Evolutionary conservation across 176 grass and related monocot species (phyloP).

Genomic region (Microstegium vimineum): DNA sequence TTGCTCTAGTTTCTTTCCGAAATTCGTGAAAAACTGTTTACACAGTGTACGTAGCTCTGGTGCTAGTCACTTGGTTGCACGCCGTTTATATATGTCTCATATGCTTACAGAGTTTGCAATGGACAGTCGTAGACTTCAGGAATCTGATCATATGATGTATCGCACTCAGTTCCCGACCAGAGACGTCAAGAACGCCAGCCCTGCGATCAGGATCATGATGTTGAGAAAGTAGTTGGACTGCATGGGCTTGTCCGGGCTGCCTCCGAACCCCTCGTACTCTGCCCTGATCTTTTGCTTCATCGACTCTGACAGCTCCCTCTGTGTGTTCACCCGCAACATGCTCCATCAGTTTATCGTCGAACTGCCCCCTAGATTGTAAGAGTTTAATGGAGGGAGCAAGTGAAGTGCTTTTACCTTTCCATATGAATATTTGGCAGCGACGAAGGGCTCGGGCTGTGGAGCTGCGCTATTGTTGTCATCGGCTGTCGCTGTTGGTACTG

Average conservation of each 20-base stretch:
- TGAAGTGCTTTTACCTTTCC: conserved; percentile 44
- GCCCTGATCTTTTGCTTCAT: conserved; percentile 78
- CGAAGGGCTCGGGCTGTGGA: conserved; percentile 64
- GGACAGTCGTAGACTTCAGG: neutral
- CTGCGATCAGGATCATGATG: conserved; percentile 85
- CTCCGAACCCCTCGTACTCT: conserved; percentile 87
- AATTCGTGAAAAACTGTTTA: conserved; percentile 1
- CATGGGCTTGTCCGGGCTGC: conserved; percentile 85
- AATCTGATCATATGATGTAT: neutral
- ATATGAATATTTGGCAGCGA: conserved; percentile 84
- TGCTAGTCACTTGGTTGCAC: neutral
- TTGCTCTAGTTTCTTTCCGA: neutral
- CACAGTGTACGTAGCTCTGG: conserved; percentile 10
- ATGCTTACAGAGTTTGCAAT: neutral
- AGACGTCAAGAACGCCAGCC: conserved; percentile 78
- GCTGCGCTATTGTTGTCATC: conserved; percentile 25
- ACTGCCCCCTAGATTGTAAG: neutral
- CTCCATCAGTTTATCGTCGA: neutral
- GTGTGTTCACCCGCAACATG: conserved; percentile 5
- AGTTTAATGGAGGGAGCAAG: neutral
- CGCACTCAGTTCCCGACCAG: conserved; percentile 53
- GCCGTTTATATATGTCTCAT: neutral
- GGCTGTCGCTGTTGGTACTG: neutral
- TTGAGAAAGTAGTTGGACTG: conserved; percentile 96
- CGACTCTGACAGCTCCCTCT: conserved; percentile 65